Base-by-base conservation (phyloP, 176 grass and related monocot genomes). In the Metroxylon sagu region DNA sequence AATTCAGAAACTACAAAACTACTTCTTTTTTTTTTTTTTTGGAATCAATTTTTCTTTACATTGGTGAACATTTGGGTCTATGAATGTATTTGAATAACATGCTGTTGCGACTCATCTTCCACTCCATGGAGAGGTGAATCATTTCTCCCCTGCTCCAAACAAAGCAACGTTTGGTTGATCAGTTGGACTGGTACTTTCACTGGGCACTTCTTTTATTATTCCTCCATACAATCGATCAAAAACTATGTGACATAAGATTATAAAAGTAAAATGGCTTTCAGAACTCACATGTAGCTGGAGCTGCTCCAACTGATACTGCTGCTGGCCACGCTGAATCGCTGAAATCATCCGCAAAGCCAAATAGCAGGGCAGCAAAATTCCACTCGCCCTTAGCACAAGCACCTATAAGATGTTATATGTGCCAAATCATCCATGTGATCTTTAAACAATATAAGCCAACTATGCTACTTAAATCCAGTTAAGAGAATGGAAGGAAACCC, bases 351-450 rank as follows among this genome's bases (percentile, higher is more conserved):
- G 49, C 77, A 89, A 77, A 14, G 85, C 59, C 1, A 64, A 76
- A 60, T 85, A 90, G 65, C 82, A 90, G 1, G 86, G 86, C 71
- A 90, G 43, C 48, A 90, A 57, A 58, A 90, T 90, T 57, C 78
- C 86, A 53, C 78, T 82, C 0, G 82, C 86, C 52, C 86, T 75
- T 49, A 90, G 71, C 53, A 90, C 23, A 61, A 79, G 79, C 51
- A 89, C 52, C 86, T 89, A 52, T 3, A 23, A 23, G 21, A 23
- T 23, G 21, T 23, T 23, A 23, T 23, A 23, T 23, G 21, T 23
- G 21, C 21, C 21, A 23, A 23, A 14, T 43, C 12, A 10, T 43
- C 12, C 7, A 43, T 43, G 2, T 43, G 5, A 43, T 43, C 7
- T 43, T 43, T 12, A 43, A 43, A 14, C 35, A 43, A 43, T 43